Evolutionary conservation across 495 filamentous ascomycete genomes (phyloP).

Genomic region (Neurospora sp.): DNA sequence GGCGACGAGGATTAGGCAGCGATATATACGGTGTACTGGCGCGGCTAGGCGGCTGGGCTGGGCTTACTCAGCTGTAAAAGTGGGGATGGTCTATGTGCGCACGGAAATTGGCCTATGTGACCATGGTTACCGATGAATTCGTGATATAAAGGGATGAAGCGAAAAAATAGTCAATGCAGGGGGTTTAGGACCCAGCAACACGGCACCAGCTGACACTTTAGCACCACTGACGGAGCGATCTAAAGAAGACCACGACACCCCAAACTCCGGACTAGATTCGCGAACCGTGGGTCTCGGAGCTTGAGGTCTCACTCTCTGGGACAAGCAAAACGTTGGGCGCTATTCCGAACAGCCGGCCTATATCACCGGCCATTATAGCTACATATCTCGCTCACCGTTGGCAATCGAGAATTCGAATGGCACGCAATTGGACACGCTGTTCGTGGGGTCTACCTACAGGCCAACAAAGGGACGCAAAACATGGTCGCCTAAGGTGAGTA

Average conservation of each 20-base stretch:
- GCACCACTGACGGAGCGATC: background rate
- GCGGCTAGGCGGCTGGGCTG: no score
- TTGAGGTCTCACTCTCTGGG: background rate
- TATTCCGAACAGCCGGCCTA: background rate
- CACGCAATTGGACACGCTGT: background rate
- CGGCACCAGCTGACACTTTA: background rate
- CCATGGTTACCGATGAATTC: no score
- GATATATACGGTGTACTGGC: no score
- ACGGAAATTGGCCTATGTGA: no score
- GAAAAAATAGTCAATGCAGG: background rate
- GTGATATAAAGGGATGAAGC: background rate
- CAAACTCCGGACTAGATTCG: background rate
- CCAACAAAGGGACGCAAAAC: constrained; percentile 6
- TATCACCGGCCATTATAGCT: background rate
- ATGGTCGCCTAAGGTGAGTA: constrained; percentile 29
- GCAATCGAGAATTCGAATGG: background rate
- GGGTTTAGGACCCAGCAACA: background rate
- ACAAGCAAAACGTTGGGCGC: background rate
- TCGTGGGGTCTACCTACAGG: background rate
- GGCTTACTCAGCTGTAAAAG: no score
- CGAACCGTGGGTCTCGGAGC: constrained; percentile 7
- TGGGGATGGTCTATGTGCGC: no score
- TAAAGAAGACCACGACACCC: background rate
- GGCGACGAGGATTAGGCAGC: no score
- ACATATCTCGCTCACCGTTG: background rate